Percentiles rank a stretch among this genome's conserved stretches.
Evolutionary conservation across 495 filamentous ascomycete species (phyloP).

Genomic region (Collariella sp.): DNA sequence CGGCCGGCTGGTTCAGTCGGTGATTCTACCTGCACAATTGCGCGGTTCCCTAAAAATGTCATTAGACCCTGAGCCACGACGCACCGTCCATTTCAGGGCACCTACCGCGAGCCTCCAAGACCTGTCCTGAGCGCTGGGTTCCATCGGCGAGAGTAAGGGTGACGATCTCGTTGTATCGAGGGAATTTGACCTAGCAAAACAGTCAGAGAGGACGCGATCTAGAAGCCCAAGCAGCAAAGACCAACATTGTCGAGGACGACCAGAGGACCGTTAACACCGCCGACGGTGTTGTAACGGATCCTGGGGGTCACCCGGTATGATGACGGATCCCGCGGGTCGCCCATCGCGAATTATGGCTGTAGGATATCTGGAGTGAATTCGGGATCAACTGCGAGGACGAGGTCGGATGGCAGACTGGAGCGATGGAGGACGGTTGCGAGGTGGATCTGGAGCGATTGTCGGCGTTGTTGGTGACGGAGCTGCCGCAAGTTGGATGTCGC

Average conservation of each 20-base stretch:
- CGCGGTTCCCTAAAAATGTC: slow-evolving; percentile 60
- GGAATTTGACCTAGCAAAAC: slow-evolving; percentile 76
- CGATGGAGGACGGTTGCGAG: background rate
- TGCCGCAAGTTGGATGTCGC: slow-evolving; percentile 14
- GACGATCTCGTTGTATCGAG: slow-evolving; percentile 95
- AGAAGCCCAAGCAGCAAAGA: background rate
- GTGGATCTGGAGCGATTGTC: slow-evolving; percentile 8
- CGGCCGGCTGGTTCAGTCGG: background rate
- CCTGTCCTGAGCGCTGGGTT: slow-evolving; percentile 85
- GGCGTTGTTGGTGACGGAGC: slow-evolving; percentile 10
- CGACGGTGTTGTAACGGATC: slow-evolving; percentile 95
- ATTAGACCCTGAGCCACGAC: slow-evolving; percentile 5
- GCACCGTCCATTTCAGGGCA: background rate
- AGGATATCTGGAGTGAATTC: background rate
- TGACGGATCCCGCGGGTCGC: slow-evolving; percentile 71
- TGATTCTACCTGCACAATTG: slow-evolving; percentile 76
- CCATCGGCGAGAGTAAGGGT: slow-evolving; percentile 93
- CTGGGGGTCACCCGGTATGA: slow-evolving; percentile 68
- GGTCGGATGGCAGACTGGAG: slow-evolving; percentile 16
- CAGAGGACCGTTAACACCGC: slow-evolving; percentile 93
- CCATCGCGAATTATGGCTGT: slow-evolving; percentile 38
- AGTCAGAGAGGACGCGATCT: slow-evolving; percentile 24
- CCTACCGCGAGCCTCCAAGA: slow-evolving; percentile 91
- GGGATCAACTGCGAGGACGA: slow-evolving; percentile 3
- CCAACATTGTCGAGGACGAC: slow-evolving; percentile 92